Percentiles rank a stretch among this genome's conserved stretches.
Conservation (phyloP, 495 filamentous ascomycete species). For the Aspergillus leporis region DNA sequence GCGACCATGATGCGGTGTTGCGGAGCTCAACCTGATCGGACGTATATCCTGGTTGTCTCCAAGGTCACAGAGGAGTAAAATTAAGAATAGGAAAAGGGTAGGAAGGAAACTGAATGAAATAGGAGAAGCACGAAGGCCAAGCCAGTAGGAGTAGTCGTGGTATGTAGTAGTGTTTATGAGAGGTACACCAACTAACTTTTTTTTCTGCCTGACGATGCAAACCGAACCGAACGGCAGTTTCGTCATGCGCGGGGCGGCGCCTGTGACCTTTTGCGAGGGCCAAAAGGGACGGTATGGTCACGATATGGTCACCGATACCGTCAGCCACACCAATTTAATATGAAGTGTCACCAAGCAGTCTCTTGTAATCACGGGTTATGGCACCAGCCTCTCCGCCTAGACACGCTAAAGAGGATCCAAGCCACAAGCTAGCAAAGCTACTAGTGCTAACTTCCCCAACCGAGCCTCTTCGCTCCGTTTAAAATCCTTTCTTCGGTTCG, state of each 20-base stretch:
- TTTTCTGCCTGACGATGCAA: constrained; percentile 28
- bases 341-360: too few relatives aligned
- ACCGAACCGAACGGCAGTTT: constrained; percentile 16
- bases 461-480: background rate
- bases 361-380: background rate
- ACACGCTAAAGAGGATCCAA: background rate
- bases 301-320: background rate
- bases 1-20: constrained; percentile 64
- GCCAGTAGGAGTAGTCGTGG: background rate
- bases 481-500: background rate
- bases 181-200: constrained; percentile 12
- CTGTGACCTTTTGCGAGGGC: background rate
- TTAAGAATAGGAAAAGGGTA: background rate
- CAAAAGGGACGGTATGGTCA: background rate
- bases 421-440: constrained; percentile 1
- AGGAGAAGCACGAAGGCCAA: background rate
- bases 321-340: constrained; percentile 1
- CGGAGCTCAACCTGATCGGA: background rate
- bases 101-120: background rate
- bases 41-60: background rate
- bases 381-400: background rate
- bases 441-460: background rate
- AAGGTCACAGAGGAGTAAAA: background rate
- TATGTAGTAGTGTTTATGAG: background rate
- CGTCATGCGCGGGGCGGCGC: constrained; percentile 28